phyloP scores from a whole-genome alignment of 2,329 filamentous ascomycete species.

The Stagonosporopsis rhizophila region DNA sequence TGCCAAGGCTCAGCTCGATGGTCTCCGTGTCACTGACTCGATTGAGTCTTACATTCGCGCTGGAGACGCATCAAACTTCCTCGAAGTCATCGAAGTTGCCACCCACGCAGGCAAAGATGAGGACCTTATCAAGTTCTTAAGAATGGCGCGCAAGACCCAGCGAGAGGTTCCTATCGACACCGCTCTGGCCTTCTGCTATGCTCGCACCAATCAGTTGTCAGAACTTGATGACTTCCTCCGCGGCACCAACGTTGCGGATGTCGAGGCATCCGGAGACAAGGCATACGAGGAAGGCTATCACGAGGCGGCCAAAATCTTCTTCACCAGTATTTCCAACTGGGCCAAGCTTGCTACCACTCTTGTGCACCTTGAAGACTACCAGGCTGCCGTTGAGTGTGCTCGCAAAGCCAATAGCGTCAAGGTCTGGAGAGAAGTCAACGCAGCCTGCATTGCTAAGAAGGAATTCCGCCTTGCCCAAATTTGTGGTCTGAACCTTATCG shows the following conservation, averaged over 20 bases:
- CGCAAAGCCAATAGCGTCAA: conserved; percentile 99
- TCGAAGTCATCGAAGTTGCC: conserved; percentile 94
- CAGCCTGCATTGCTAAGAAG: conserved; percentile 95
- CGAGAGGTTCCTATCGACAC: conserved; percentile 95
- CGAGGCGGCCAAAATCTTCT: conserved; percentile 99
- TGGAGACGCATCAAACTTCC: conserved; percentile 88
- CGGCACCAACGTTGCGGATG: conserved; percentile 90
- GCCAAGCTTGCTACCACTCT: conserved; percentile 97
- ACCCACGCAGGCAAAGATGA: conserved; percentile 97
- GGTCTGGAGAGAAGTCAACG: conserved; percentile 98
- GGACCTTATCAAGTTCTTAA: conserved; percentile 93
- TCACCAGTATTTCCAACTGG: conserved; percentile 98
- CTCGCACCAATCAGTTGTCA: conserved; percentile 85
- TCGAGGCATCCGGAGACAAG: conserved; percentile 97
- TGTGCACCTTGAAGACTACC: conserved; percentile 96
- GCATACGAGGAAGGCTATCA: conserved; percentile 93
- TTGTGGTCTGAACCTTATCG: conserved; percentile 96
- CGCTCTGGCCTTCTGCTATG: conserved; percentile 90
- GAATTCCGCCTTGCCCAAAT: conserved; percentile 99
- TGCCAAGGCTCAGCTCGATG: conserved; percentile 96
- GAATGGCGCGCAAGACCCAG: conserved; percentile 96
- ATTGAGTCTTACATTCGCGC: conserved; percentile 98
- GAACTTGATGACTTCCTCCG: conserved; percentile 97
- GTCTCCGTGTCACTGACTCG: conserved; percentile 87
- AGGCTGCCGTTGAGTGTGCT: conserved; percentile 95